Conservation (phyloP, 108 stramenopile species). For the Cyclotella cryptica region DNA sequence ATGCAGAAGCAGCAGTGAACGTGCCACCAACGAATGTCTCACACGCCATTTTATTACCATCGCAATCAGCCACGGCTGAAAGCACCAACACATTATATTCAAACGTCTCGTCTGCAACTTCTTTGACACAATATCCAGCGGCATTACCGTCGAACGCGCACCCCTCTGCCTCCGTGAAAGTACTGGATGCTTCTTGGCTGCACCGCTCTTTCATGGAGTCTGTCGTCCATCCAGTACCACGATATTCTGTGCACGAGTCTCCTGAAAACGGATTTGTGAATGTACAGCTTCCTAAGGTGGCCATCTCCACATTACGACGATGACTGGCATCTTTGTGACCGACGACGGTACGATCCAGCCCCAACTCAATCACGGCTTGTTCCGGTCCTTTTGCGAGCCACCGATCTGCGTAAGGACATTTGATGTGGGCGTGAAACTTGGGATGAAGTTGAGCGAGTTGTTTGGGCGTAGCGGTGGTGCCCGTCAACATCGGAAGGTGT, state of each 20-base stretch:
- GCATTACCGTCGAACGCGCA: constrained; percentile 11
- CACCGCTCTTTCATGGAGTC: constrained; percentile 38
- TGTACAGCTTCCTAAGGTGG: constrained; percentile 32
- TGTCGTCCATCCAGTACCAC: constrained; percentile 44
- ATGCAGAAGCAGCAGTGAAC: not conserved
- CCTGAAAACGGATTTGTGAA: constrained; percentile 35
- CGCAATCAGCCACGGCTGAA: constrained; percentile 33
- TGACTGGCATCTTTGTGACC: not conserved
- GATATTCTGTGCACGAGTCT: constrained; percentile 43
- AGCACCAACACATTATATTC: constrained; percentile 46
- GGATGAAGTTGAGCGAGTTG: constrained; percentile 13
- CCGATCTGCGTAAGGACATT: constrained; percentile 50
- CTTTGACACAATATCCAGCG: constrained; percentile 53
- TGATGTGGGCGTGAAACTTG: constrained; percentile 37
- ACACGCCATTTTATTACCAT: constrained; percentile 46
- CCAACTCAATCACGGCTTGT: constrained; percentile 48
- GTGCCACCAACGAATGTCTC: constrained; percentile 40
- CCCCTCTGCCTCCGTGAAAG: constrained; percentile 21
- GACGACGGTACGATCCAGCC: constrained; percentile 5
- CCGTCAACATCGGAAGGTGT: not conserved
- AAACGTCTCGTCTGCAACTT: constrained; percentile 4
- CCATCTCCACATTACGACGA: constrained; percentile 4
- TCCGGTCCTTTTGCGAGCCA: constrained; percentile 59
- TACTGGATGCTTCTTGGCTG: constrained; percentile 13
- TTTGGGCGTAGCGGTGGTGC: not conserved